Conservation (phyloP, 805 yeast species). For the Scheffersomyces amazonensis region DNA sequence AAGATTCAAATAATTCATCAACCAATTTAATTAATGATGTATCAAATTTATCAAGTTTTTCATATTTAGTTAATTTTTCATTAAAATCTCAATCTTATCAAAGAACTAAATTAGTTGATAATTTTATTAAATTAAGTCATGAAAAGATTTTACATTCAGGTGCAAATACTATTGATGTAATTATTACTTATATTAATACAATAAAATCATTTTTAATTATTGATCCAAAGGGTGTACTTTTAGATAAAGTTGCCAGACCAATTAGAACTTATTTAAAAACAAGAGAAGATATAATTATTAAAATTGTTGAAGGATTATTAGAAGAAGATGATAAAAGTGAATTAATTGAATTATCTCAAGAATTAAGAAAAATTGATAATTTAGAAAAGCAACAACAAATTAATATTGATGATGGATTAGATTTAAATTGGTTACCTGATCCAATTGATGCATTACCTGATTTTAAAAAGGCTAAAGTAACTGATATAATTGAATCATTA, state of each 20-base stretch:
- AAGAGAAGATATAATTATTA: constrained; percentile 68
- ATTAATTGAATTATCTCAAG: constrained; percentile 53
- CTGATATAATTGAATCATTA: constrained; percentile 69
- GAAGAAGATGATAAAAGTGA: constrained; percentile 39
- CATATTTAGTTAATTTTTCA: constrained; percentile 14
- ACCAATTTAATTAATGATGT: constrained; percentile 1
- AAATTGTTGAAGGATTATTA: constrained; percentile 70
- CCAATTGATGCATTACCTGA: constrained; percentile 91
- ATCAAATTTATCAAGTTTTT: constrained; percentile 2
- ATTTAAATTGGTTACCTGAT: constrained; percentile 74
- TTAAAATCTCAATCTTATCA: constrained; percentile 35
- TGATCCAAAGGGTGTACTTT: constrained; percentile 84
- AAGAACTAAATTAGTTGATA: constrained; percentile 48
- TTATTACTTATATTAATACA: constrained; percentile 66
- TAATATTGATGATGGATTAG: constrained; percentile 39
- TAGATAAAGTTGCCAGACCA: constrained; percentile 76
- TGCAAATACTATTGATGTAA: constrained; percentile 69
- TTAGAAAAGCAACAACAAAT: background rate
- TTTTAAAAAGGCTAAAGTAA: constrained; percentile 57
- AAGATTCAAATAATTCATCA: constrained; percentile 3
- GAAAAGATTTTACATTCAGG: constrained; percentile 70
- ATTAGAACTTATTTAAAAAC: constrained; percentile 69
- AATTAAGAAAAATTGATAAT: constrained; percentile 34
- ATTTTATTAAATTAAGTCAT: constrained; percentile 46
- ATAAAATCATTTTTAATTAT: constrained; percentile 68